Evolutionary conservation across 495 filamentous ascomycete species (phyloP).

Genomic region (Penicillium longicatenatum): DNA sequence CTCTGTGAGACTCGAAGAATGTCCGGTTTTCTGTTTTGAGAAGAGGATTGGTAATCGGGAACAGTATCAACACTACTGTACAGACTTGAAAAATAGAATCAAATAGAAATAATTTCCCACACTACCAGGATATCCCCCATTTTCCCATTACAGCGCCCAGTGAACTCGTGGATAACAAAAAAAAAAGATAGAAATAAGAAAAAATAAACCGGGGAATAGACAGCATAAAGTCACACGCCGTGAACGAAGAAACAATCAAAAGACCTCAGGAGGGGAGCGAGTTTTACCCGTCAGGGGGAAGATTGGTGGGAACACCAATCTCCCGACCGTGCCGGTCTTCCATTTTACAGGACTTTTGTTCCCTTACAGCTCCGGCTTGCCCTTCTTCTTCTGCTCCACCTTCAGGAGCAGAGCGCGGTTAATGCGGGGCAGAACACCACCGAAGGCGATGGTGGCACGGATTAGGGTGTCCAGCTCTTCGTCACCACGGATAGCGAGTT

Average conservation of each 20-base stretch:
- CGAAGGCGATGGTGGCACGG: conserved; percentile 95
- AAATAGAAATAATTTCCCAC: conserved; percentile 34
- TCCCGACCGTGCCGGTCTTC: conserved; percentile 5
- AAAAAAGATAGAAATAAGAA: conserved; percentile 23
- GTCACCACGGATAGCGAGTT: conserved; percentile 97
- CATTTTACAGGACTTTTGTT: conserved; percentile 10
- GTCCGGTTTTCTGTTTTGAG: background rate
- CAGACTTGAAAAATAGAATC: conserved; percentile 9
- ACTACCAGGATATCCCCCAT: conserved; percentile 44
- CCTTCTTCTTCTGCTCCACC: conserved; percentile 99
- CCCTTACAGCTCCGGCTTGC: conserved; percentile 58
- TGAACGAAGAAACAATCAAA: conserved; percentile 26
- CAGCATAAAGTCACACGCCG: conserved; percentile 33
- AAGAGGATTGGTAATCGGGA: background rate
- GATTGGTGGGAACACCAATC: conserved; percentile 1
- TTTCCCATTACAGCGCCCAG: conserved; percentile 52
- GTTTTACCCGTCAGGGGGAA: conserved; percentile 8
- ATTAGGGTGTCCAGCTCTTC: conserved; percentile 98
- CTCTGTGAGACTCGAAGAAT: background rate
- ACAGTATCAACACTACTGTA: background rate
- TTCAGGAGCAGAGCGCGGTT: conserved; percentile 96
- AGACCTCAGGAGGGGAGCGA: conserved; percentile 14
- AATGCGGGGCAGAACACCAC: conserved; percentile 98
- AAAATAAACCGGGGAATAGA: conserved; percentile 35
- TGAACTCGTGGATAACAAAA: conserved; percentile 27